These are phyloP conservation scores for Clavispora asparagi DNA, from an alignment of 805 yeast genomes.

Conservation along the genomic window DNA sequence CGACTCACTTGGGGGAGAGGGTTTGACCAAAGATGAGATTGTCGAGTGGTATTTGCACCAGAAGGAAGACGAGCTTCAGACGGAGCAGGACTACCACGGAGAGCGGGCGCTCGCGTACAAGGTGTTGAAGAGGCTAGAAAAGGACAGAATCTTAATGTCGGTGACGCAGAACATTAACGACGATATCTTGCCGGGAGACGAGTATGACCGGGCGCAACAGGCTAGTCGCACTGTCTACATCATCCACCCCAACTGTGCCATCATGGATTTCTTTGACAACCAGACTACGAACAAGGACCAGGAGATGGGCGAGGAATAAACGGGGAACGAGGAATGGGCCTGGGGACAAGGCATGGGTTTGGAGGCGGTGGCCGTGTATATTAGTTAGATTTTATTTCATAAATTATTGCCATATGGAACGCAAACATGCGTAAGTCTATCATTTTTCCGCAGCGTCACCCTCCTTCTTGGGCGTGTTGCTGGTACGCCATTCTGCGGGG, in stretches of 20 bases:
- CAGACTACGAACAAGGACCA: slow-evolving; percentile 8
- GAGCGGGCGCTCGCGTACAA: slow-evolving; percentile 72
- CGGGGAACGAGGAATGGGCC: neutral
- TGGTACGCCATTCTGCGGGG: slow-evolving; percentile 8
- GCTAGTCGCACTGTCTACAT: slow-evolving; percentile 30
- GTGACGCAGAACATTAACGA: slow-evolving; percentile 33
- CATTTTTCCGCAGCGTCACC: neutral
- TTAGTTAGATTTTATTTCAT: neutral
- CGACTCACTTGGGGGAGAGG: slow-evolving; percentile 45
- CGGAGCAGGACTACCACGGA: slow-evolving; percentile 64
- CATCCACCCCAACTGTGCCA: slow-evolving; percentile 78
- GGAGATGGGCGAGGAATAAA: slow-evolving; percentile 1
- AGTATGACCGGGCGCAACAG: slow-evolving; percentile 5
- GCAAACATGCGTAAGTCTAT: neutral
- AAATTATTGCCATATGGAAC: neutral
- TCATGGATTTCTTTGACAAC: slow-evolving; percentile 56
- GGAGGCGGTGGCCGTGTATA: neutral
- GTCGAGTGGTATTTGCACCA: slow-evolving; percentile 78
- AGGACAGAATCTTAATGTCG: slow-evolving; percentile 75
- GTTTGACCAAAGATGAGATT: slow-evolving; percentile 62
- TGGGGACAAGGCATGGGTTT: neutral
- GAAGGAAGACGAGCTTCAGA: slow-evolving; percentile 62
- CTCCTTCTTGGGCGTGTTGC: neutral
- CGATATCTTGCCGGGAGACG: slow-evolving; percentile 15
- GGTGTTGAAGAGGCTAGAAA: slow-evolving; percentile 77